Percentiles rank a stretch among this genome's conserved stretches.
Evolutionary conservation across 306 rosid genomes (phyloP).

Genomic region (Citrullus mucosospermus): DNA sequence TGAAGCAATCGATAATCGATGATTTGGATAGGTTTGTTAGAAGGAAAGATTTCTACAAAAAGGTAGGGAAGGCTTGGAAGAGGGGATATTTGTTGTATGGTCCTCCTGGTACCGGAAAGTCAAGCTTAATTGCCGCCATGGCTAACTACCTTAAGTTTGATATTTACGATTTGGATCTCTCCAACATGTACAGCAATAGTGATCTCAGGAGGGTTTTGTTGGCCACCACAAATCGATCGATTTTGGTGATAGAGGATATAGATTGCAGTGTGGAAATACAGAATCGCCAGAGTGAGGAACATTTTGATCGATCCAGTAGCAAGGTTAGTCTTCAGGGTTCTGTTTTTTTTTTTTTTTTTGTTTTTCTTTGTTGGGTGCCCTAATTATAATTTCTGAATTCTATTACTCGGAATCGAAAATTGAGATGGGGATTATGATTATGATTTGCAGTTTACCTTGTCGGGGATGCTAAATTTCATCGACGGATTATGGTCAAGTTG

Average conservation of each 20-base stretch:
- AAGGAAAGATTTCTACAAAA: neutral
- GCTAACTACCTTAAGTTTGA: slow-evolving; percentile 2
- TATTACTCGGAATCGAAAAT: neutral
- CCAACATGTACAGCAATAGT: neutral
- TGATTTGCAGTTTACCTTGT: neutral
- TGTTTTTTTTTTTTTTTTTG: neutral
- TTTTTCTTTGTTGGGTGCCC: neutral
- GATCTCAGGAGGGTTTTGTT: neutral
- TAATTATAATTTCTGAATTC: neutral
- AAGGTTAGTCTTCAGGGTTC: neutral
- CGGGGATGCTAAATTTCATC: neutral
- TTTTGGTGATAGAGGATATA: slow-evolving; percentile 1
- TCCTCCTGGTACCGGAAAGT: slow-evolving; percentile 1
- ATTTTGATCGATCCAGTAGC: neutral
- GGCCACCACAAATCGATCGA: neutral
- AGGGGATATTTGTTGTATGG: slow-evolving; percentile 2
- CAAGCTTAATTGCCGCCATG: slow-evolving; percentile 7
- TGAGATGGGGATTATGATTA: neutral
- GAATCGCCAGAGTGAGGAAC: neutral
- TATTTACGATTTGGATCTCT: neutral
- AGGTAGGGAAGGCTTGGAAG: slow-evolving; percentile 1
- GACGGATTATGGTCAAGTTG: slow-evolving; percentile 53
- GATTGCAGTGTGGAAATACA: neutral
- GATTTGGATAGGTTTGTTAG: slow-evolving; percentile 1
- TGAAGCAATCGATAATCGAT: neutral